Evolutionary conservation across 169 alveolate species (phyloP).

Genomic region (Blepharisma undulans): DNA sequence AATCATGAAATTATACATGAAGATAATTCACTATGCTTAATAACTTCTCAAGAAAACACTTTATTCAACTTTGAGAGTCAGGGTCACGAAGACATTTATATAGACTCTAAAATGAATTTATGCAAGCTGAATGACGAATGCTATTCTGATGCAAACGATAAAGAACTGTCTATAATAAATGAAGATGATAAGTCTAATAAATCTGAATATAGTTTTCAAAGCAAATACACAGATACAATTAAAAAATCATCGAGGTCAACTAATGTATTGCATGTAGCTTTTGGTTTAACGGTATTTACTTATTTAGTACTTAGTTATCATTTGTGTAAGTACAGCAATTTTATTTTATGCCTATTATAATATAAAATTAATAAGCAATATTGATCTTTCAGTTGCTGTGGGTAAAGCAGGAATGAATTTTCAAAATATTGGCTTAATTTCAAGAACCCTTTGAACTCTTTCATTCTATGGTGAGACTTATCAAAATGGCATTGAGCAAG

Average conservation of each 20-base stretch:
- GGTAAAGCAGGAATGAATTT: neutral
- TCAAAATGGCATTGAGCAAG: neutral
- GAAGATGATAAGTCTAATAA: neutral
- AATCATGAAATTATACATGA: neutral
- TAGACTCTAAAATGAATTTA: neutral
- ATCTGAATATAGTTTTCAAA: neutral
- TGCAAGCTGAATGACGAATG: neutral
- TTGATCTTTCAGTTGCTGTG: neutral
- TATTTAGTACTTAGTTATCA: neutral
- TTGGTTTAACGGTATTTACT: neutral
- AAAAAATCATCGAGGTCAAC: neutral
- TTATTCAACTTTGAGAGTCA: neutral
- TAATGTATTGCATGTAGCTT: neutral
- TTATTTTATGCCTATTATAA: neutral
- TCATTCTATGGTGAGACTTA: neutral
- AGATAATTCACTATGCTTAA: neutral
- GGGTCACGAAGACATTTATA: neutral
- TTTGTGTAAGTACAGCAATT: neutral
- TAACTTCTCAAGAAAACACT: neutral
- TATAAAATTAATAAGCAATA: neutral
- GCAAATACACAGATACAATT: neutral
- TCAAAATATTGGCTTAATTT: neutral
- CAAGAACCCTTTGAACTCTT: neutral
- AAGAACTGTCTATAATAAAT: neutral
- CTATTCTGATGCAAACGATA: neutral